These are phyloP conservation scores for Venturia nashicola DNA, from an alignment of 2,329 filamentous ascomycete species.

Conservation along the genomic window DNA sequence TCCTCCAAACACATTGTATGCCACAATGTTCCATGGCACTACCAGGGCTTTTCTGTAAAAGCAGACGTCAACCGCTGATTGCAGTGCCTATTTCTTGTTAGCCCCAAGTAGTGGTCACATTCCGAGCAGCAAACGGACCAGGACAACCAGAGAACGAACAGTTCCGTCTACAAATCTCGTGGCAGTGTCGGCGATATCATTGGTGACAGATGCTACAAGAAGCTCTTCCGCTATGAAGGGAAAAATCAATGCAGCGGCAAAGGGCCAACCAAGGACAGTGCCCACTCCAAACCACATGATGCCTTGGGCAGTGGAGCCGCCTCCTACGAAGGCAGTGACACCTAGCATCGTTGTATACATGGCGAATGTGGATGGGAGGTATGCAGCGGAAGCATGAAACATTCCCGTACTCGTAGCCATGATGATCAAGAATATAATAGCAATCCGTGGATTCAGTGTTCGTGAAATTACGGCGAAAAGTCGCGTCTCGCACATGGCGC, in stretches of 20 bases:
- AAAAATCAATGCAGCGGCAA: conserved; percentile 67
- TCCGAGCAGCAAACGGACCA: conserved; percentile 41
- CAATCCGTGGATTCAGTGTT: conserved; percentile 70
- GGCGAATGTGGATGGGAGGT: conserved; percentile 85
- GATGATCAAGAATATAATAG: conserved; percentile 69
- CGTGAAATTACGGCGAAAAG: conserved; percentile 67
- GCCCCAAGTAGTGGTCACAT: neutral
- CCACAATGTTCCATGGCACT: conserved; percentile 84
- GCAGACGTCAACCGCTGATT: conserved; percentile 62
- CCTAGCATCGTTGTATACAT: conserved; percentile 91
- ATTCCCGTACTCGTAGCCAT: conserved; percentile 76
- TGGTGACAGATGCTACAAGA: conserved; percentile 38
- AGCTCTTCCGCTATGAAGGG: conserved; percentile 75
- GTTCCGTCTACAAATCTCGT: conserved; percentile 55
- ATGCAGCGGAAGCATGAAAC: conserved; percentile 81
- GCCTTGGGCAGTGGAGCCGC: conserved; percentile 66
- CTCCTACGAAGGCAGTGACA: conserved; percentile 74
- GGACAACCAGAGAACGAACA: conserved; percentile 51
- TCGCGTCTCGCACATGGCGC: conserved; percentile 70
- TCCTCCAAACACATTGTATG: conserved; percentile 85
- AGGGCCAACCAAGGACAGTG: conserved; percentile 85
- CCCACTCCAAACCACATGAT: conserved; percentile 87
- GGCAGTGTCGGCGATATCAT: conserved; percentile 48
- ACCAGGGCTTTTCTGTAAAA: conserved; percentile 72
- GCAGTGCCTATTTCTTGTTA: conserved; percentile 36